phyloP scores from a whole-genome alignment of 306 rosid genomes.

The Sicyos edulis region DNA sequence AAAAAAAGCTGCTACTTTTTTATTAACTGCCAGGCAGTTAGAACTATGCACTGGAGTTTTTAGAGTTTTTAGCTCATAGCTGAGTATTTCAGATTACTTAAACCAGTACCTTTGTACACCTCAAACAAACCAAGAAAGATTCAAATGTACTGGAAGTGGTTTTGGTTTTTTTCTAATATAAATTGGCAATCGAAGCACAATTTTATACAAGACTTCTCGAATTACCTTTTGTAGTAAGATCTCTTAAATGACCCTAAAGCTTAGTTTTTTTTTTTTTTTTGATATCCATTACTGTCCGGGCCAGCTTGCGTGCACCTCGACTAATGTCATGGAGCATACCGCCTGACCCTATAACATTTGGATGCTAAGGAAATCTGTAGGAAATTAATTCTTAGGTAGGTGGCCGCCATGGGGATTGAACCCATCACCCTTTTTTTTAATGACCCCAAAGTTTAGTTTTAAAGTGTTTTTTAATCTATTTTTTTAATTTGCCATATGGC shows the following conservation, averaged over 20 bases:
- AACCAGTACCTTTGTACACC: background rate
- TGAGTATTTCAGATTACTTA: background rate
- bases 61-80: background rate
- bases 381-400: too few species aligned
- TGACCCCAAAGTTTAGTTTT: background rate
- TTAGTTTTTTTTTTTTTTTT: background rate
- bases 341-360: too few species aligned
- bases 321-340: too few species aligned
- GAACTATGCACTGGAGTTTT: background rate
- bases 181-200: background rate
- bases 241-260: background rate
- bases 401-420: too few species aligned
- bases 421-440: too few species aligned
- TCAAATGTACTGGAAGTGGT: background rate
- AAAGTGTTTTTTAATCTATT: background rate
- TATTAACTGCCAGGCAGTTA: background rate
- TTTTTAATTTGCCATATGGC: background rate
- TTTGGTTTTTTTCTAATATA: background rate
- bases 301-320: too few species aligned
- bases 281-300: too few species aligned
- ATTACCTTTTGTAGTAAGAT: background rate
- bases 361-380: too few species aligned
- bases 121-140: background rate
- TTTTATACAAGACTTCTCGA: background rate
- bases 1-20: background rate